Base-by-base conservation (phyloP, 2,329 filamentous ascomycete genomes). In the Cladophialophora carrionii region DNA sequence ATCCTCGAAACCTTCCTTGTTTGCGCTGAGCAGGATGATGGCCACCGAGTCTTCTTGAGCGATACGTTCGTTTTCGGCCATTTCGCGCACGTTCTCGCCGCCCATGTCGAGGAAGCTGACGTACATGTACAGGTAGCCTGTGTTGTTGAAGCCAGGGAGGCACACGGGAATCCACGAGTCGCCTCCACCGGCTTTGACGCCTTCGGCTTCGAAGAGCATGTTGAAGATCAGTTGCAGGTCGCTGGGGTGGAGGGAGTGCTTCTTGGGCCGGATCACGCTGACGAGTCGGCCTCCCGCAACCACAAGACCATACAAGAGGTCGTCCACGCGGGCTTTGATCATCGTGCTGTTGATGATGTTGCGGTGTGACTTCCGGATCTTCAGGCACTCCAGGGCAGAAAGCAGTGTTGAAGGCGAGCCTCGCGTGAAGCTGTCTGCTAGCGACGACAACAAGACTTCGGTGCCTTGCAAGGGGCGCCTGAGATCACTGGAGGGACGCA, bases 91-190 rank as follows among this genome's bases (percentile, higher is more conserved):
- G 34, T 77, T 74, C n/a, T 79, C 81, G 26, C 82, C 77, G 51
- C 83, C 81, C 43, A 86, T 82, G 71, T 91, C 88, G 67, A 99
- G 85, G 76, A 98, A 99, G 81, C 91, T 96, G 75, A 99, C 95
- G 74, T 98, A 99, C 92, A 99, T 98, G 80, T 99, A 97, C 1
- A 99, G 84, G 75, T 96, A 99, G 29, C 95, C 96, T 58, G 88
- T 90, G 76, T 92, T 98, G 79, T 99, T 99, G 80, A 99, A 99
- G 4, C 93, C 94, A 0, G 95, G 96, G 2, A 99, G 84, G 73
- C 95, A 99, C 6, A 99, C 83, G 0, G 95, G 95, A 55, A 98
- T 94, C 95, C 95, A 99, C 73, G 94, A 97, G 77, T 99, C 95
- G 32, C 94, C 95, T n/a, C 87, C 92, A 5, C 91, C 93, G 22